Percentiles rank a stretch among this genome's conserved stretches.
Conservation (phyloP, 2,329 filamentous ascomycete genomes). For the Cryphonectria japonica region DNA sequence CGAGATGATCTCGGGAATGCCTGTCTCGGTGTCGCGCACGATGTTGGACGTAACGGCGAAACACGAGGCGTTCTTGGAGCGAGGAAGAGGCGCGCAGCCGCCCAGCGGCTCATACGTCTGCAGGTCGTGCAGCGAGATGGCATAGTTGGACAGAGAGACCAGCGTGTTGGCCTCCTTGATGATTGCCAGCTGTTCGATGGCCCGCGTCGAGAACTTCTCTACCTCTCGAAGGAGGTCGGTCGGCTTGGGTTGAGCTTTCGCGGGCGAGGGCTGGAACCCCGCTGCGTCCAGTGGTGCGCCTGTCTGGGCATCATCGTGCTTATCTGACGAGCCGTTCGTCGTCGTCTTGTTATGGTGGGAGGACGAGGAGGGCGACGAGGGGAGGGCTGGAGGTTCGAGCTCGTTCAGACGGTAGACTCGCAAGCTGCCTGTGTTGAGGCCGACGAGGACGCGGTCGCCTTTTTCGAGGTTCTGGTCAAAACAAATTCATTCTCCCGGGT, state of each 20-base stretch:
- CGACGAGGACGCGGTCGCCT: conserved; percentile 91
- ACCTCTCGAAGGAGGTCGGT: conserved; percentile 89
- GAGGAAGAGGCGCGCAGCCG: conserved; percentile 58
- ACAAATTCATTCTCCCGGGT: too few relatives aligned
- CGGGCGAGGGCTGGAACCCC: conserved; percentile 32
- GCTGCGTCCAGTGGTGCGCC: conserved; percentile 27
- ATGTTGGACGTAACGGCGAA: conserved; percentile 97
- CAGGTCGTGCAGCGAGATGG: conserved; percentile 88
- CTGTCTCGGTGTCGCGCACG: conserved; percentile 82
- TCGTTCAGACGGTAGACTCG: conserved; percentile 93
- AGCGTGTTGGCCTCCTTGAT: conserved; percentile 94
- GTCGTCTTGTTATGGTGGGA: conserved; percentile 39
- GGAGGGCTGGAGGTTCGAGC: conserved; percentile 41
- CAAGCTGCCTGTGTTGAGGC: conserved; percentile 85
- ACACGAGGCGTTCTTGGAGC: conserved; percentile 84
- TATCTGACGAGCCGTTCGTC: conserved; percentile 40
- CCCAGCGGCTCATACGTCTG: conserved; percentile 79
- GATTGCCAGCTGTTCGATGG: conserved; percentile 90
- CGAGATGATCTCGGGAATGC: conserved; percentile 91
- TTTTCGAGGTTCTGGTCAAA: conserved; percentile 39
- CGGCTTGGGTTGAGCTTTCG: conserved; percentile 45
- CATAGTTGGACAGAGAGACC: conserved; percentile 86
- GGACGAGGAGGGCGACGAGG: conserved; percentile 44
- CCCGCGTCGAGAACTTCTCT: conserved; percentile 88
- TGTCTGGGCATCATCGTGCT: conserved; percentile 16